These are phyloP conservation scores for Solanum tarijense DNA, from an alignment of 257 asterid species.

Conservation along the genomic window DNA sequence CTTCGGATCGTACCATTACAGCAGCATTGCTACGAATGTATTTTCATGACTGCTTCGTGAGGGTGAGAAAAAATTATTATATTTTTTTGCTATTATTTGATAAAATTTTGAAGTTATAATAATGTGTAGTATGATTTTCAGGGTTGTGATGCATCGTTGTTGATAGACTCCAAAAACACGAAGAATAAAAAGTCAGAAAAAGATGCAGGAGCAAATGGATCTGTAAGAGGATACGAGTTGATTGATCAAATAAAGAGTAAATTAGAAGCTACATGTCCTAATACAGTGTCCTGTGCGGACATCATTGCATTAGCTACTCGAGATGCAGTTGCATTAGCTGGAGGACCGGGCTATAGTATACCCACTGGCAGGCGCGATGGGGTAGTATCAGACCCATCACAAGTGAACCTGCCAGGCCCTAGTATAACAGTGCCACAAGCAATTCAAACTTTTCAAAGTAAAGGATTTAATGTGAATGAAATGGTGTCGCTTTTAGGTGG, in stretches of 20 bases:
- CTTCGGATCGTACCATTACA: conserved; percentile 42
- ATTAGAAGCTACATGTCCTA: conserved; percentile 38
- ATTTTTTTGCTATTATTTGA: background rate
- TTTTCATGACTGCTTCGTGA: conserved; percentile 82
- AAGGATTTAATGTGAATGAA: conserved; percentile 37
- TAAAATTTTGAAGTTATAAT: background rate
- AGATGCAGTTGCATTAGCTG: conserved; percentile 57
- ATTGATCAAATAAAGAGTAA: conserved; percentile 51
- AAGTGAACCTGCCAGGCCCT: conserved; percentile 61
- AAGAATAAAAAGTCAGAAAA: conserved; percentile 10
- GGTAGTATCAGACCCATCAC: conserved; percentile 21
- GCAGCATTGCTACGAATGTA: conserved; percentile 79
- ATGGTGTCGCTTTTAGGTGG: conserved; percentile 76
- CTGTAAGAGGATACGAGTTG: conserved; percentile 33
- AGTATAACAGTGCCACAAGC: conserved; percentile 18
- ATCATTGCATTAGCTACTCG: conserved; percentile 68
- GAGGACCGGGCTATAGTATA: conserved; percentile 43
- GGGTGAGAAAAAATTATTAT: conserved; percentile 18
- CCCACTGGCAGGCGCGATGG: conserved; percentile 71
- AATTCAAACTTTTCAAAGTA: conserved; percentile 25
- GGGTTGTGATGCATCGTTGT: conserved; percentile 33
- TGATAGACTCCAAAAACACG: conserved; percentile 18
- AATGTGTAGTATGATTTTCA: background rate
- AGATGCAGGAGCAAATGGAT: conserved; percentile 19
- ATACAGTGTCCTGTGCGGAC: conserved; percentile 71